A percentile compares a stretch with the other conserved stretches of the same genome.
phyloP scores from a whole-genome alignment of 352 stramenopile species.

The Blastocystis hominis region DNA sequence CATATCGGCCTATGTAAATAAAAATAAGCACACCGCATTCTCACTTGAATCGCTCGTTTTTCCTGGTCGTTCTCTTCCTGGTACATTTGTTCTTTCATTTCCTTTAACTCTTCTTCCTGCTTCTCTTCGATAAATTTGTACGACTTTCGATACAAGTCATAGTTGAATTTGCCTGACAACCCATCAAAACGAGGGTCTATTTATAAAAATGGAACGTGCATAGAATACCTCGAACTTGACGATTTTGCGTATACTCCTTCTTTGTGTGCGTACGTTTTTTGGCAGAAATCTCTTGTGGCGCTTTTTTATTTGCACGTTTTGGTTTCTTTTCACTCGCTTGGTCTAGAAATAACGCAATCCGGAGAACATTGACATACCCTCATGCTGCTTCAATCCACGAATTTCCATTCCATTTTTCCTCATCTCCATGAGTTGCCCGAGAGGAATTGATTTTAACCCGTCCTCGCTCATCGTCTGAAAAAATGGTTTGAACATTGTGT shows the following conservation, averaged over 20 bases:
- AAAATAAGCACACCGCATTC: neutral
- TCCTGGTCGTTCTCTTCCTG: neutral
- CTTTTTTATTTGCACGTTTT: conserved; percentile 44
- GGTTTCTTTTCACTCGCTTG: neutral
- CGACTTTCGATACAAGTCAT: conserved; percentile 55
- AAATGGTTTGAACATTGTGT: neutral
- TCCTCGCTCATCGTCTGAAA: conserved; percentile 4
- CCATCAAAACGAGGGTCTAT: conserved; percentile 58
- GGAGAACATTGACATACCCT: neutral
- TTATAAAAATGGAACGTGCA: neutral
- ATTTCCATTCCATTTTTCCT: conserved; percentile 50
- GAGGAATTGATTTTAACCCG: conserved; percentile 40
- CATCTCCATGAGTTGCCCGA: conserved; percentile 46
- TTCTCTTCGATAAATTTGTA: conserved; percentile 57
- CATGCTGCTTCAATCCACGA: neutral
- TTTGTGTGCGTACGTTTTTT: conserved; percentile 29
- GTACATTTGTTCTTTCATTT: conserved; percentile 50
- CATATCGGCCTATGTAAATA: conserved; percentile 15
- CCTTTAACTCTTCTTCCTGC: conserved; percentile 40
- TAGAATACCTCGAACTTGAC: neutral
- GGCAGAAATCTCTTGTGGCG: conserved; percentile 48
- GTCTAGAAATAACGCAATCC: neutral
- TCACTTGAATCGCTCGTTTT: conserved; percentile 43
- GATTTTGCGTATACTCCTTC: neutral
- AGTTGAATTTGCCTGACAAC: conserved; percentile 56